Conservation (phyloP, 257 asterid genomes). For the Nicotiana sylvestris region DNA sequence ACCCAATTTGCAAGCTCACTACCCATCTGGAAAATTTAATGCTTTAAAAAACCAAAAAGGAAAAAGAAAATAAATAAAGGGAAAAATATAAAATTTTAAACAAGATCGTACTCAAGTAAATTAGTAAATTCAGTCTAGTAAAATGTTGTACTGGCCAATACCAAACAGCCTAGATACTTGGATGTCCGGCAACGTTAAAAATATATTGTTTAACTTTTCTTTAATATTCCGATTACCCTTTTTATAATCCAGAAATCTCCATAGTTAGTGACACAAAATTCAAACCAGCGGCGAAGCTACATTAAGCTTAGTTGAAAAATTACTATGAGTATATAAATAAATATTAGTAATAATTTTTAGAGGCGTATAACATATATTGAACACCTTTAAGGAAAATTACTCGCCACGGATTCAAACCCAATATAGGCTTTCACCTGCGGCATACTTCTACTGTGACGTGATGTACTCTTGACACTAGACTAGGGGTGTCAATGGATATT, state of each 20-base stretch:
- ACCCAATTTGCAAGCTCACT: neutral
- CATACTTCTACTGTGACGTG: too few species aligned
- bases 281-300: too few species aligned
- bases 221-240: neutral
- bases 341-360: too few species aligned
- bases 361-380: too few species aligned
- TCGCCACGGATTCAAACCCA: too few species aligned
- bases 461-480: too few species aligned
- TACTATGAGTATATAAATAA: too few species aligned
- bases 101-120: neutral
- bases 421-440: too few species aligned
- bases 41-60: neutral
- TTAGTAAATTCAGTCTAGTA: neutral
- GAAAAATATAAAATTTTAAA: neutral
- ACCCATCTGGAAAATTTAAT: neutral
- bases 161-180: neutral
- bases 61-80: neutral
- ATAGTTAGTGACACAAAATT: neutral
- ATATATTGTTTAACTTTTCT: neutral
- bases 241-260: neutral
- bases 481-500: too few species aligned
- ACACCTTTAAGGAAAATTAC: too few species aligned
- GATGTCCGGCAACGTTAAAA: too few species aligned
- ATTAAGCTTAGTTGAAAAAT: too few species aligned
- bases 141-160: neutral